phyloP scores from a whole-genome alignment of 176 grass and related monocot species.

The bread wheat (Triticum aestivum) region DNA sequence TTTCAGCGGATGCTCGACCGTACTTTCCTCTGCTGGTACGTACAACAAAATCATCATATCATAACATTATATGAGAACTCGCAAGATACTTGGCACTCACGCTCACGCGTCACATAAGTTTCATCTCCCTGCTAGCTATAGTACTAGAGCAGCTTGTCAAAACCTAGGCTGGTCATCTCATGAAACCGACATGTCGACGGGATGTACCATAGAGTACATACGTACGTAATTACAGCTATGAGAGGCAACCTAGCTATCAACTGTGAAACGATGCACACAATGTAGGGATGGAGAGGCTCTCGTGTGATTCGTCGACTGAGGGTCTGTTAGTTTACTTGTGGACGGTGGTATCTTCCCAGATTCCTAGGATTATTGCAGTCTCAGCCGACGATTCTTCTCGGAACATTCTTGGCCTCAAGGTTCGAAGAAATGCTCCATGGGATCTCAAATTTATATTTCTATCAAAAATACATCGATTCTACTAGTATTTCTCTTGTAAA shows the following conservation, averaged over 20 bases:
- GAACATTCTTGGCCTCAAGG: not conserved
- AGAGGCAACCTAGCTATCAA: not conserved
- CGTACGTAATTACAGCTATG: too few species aligned
- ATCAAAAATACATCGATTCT: too few species aligned
- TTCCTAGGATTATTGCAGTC: not conserved
- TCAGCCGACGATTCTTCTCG: not conserved
- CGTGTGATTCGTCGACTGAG: not conserved
- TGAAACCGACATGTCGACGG: not conserved
- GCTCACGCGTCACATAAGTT: not conserved
- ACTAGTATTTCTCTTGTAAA: too few species aligned
- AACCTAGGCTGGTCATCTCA: not conserved
- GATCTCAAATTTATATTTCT: too few species aligned
- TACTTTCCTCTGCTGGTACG: not conserved
- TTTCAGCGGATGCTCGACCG: not conserved
- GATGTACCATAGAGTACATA: not conserved
- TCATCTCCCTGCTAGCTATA: not conserved
- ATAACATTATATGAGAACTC: not conserved
- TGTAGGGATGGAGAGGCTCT: not conserved
- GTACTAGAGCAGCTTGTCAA: too few species aligned
- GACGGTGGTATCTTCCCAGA: not conserved
- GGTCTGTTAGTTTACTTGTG: not conserved
- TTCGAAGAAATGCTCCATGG: not conserved
- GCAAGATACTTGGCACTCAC: not conserved
- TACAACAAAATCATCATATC: not conserved
- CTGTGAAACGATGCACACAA: conserved; percentile 6